Base-by-base conservation (phyloP, 768 basidiomycete species). In the Podaxis sp. region DNA sequence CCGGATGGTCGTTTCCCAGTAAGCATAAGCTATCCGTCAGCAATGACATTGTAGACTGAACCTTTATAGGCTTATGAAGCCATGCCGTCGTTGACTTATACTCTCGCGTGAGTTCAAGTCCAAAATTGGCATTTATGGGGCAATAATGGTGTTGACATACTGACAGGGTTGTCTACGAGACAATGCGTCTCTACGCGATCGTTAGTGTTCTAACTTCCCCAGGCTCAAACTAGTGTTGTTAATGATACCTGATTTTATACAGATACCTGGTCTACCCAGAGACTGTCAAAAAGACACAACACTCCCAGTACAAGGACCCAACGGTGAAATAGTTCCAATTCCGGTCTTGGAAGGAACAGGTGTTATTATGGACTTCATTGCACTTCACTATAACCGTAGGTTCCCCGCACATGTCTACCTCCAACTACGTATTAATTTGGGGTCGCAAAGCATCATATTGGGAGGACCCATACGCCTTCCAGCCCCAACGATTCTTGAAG, bases 351-450 rank as follows among this genome's bases (percentile, higher is more conserved):
- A 77, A 63, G 82, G 77, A 28, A 75, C 76, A 5, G 55, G 64
- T 10, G 57, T 85, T n/a, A 51, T 60, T 0, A 66, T 84, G 15
- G 69, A 76, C 64, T 71, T 74, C 3, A 64, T 74, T 24, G 83
- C 74, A 12, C 59, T 84, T 33, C 84, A 85, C 65, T 79, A 84
- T 60, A 85, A 84, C 67, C 81, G 82, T 84, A 70, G 38, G 80
- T 62, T 13, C 26, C 17, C 13, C 52, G 13, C 20, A 37, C 22
- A 22, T 38, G 44, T 7, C 30, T 40, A 15, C 13, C 20, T n/a
- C 46, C 2, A 36, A 24, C 24, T 41, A 4, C 10, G 36, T 51
- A 8, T 17, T 50, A n/a, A 38, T 17, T 30, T 13, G 8, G n/a
- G 13, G 10, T 37, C 28, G n/a, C 53, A 28, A 53, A 85, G 84